Evolutionary conservation across 768 basidiomycete genomes (phyloP), one percentile per base, ranked within the genome.

Genomic region (Tricholoma bakamatsutake): DNA sequence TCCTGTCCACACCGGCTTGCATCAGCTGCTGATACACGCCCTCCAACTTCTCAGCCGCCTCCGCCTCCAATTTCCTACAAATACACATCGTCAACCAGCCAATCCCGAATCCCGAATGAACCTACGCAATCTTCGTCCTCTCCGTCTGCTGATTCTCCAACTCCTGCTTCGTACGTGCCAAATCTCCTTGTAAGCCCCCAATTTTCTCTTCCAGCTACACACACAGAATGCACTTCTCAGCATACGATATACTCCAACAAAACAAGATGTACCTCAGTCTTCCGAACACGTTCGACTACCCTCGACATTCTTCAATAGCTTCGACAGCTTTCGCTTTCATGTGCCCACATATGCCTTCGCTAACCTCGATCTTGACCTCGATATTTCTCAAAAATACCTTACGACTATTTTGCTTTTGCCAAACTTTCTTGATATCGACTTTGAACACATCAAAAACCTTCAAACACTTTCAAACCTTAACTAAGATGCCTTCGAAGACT

Each of bases 41-140:
- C 51, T 85, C 79, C 5, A 99, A 81, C 66, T 95, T 94, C 71
- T 96, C 96, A 66, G 96, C 95, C 24, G 88, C 81, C 63, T 99
- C 95, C 0, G 84, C 81, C 69, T 97, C 94, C 11, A 93, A 81
- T 73, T 92, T 90, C 46, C 94, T 98, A 60, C 2, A 17, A 31
- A 17, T 7, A n/a, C 15, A 30, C 17, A 49, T 43, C 24, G 30
- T 33, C 27, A 57, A 9, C 30, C 34, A 4, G 4, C 18, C 49
- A 47, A n/a, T 12, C 7, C n/a, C 50, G 27, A 9, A 48, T 13
- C 17, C 18, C 10, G 35, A 34, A 56, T 4, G 52, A 12, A 68
- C 87, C 37, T 64, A 95, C 94, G 77, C 77, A 61, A 96, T 87
- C 57, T 86, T 82, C 1, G 80, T 81, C 50, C 87, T 79, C 73